Conservation (phyloP, 1,139 yeast species). For the Suhomyces coccinellae region DNA sequence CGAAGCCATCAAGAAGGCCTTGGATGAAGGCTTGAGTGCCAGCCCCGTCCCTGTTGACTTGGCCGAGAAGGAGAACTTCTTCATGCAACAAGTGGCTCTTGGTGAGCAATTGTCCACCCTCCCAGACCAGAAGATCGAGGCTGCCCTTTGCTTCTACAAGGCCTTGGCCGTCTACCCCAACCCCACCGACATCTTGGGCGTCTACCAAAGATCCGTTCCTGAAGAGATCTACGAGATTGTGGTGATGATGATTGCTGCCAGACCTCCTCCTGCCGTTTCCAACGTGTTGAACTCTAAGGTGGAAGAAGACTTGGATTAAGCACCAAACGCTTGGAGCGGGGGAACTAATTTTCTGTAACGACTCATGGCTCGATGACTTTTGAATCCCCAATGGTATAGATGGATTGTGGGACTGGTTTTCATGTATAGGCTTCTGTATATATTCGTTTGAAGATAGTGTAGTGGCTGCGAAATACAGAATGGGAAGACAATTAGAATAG, state of each 20-base stretch:
- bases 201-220: constrained; percentile 86
- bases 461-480: background rate
- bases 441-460: constrained; percentile 1
- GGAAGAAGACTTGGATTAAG: constrained; percentile 43
- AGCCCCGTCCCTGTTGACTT: constrained; percentile 79
- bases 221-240: constrained; percentile 78
- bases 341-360: background rate
- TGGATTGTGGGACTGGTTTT: constrained; percentile 6
- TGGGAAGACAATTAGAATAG: background rate
- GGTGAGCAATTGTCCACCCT: constrained; percentile 73
- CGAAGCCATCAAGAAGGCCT: constrained; percentile 58
- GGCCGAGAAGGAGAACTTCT: constrained; percentile 69
- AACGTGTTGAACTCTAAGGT: constrained; percentile 55
- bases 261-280: constrained; percentile 82
- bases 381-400: constrained; percentile 10
- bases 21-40: constrained; percentile 60
- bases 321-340: background rate
- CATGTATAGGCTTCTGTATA: constrained; percentile 9
- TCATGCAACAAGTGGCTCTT: constrained; percentile 77
- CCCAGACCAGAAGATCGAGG: constrained; percentile 65
- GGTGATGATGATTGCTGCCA: constrained; percentile 83
- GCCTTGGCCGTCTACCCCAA: constrained; percentile 94
- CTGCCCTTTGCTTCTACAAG: constrained; percentile 90
- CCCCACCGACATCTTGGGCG: constrained; percentile 85
- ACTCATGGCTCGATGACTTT: constrained; percentile 10